A percentile compares a stretch with the other conserved stretches of the same genome.
Conservation (phyloP, 1,284 basidiomycete genomes). For the Rhodotorula sp. region DNA sequence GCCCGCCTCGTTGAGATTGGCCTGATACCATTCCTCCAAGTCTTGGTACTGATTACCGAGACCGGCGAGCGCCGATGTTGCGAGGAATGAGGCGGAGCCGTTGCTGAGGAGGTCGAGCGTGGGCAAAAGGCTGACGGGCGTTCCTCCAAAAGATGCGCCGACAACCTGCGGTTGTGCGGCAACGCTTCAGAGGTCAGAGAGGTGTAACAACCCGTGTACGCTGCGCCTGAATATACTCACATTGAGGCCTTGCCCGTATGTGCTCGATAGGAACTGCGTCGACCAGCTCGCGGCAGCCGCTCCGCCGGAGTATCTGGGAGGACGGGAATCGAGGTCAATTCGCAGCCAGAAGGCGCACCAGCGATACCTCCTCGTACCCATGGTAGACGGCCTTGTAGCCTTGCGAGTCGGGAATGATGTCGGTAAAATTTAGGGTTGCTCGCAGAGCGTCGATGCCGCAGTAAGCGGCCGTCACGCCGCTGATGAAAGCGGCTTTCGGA, state of each 20-base stretch:
- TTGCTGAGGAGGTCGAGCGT: slow-evolving; percentile 6
- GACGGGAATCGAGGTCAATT: no score
- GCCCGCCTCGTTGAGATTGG: neutral
- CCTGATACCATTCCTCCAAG: neutral
- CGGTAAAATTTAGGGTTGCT: neutral
- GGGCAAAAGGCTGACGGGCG: neutral
- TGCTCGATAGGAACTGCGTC: neutral
- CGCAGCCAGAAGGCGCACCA: neutral
- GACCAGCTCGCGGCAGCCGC: slow-evolving; percentile 1
- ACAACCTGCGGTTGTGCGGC: neutral
- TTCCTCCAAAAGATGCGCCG: slow-evolving; percentile 2
- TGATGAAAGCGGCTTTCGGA: slow-evolving; percentile 3
- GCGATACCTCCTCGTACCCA: neutral
- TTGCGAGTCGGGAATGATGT: neutral
- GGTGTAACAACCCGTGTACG: neutral
- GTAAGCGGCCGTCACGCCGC: neutral
- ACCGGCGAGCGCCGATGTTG: slow-evolving; percentile 2
- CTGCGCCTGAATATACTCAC: neutral
- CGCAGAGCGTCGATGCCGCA: slow-evolving; percentile 10
- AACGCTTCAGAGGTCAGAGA: neutral
- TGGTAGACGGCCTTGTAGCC: slow-evolving; percentile 8
- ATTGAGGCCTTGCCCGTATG: slow-evolving; percentile 6
- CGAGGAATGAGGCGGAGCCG: neutral
- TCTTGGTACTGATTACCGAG: slow-evolving; percentile 3
- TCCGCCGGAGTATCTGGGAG: neutral